Conservation (phyloP, 352 stramenopile species). For the Ophiocytium majus region DNA sequence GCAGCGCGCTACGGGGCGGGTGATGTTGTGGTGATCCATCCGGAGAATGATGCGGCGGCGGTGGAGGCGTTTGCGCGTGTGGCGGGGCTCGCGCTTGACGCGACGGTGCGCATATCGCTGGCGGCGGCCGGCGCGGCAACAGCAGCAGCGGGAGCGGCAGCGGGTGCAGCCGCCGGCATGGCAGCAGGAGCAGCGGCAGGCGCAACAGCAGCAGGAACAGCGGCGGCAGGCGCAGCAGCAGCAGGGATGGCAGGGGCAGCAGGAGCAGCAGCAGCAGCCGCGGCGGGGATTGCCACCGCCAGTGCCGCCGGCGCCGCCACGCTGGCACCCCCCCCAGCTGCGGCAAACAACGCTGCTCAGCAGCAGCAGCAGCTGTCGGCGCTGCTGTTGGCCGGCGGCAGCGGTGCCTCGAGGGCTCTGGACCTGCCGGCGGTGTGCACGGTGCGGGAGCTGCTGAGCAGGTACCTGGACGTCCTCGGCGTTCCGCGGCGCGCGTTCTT, state of each 20-base stretch:
- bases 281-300: not conserved
- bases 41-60: slow-evolving; percentile 31
- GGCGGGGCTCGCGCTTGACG: slow-evolving; percentile 32
- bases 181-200: not conserved
- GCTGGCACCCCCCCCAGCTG: too few species aligned
- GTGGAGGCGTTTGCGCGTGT: slow-evolving; percentile 32
- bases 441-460: slow-evolving; percentile 69
- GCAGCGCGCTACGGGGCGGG: slow-evolving; percentile 26
- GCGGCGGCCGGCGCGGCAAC: not conserved
- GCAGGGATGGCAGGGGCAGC: too few species aligned
- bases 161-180: not conserved
- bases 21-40: slow-evolving; percentile 44
- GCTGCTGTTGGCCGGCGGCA: not conserved
- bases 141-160: slow-evolving; percentile 2
- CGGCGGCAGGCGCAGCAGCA: too few species aligned
- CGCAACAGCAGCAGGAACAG: slow-evolving; percentile 12
- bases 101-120: slow-evolving; percentile 35
- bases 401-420: not conserved
- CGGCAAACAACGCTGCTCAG: slow-evolving; percentile 6
- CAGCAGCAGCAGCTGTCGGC: too few species aligned
- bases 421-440: slow-evolving; percentile 67
- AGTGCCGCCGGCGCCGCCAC: not conserved
- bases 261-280: too few species aligned
- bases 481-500: slow-evolving; percentile 79
- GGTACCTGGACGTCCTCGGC: slow-evolving; percentile 78